These are phyloP conservation scores for Cladosporium colombiae DNA, from an alignment of 2,329 filamentous ascomycete species.

Conservation along the genomic window DNA sequence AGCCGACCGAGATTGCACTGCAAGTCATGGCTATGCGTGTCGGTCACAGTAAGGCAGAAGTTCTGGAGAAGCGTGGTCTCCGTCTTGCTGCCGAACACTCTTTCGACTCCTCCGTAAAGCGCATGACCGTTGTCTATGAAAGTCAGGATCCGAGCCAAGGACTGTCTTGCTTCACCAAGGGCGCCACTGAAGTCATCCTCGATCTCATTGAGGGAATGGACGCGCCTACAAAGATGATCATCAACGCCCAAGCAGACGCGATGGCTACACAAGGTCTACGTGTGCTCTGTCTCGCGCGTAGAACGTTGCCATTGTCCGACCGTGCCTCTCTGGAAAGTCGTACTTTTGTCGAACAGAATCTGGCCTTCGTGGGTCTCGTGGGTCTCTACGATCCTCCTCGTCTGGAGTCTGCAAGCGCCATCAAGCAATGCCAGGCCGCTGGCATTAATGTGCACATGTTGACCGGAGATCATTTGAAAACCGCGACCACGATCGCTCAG, in stretches of 20 bases:
- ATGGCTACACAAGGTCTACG: conserved; percentile 38
- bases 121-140: conserved; percentile 37
- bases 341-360: conserved; percentile 29
- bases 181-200: conserved; percentile 37
- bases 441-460: conserved; percentile 54
- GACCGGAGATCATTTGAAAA: conserved; percentile 50
- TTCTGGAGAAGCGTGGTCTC: conserved; percentile 24
- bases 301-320: conserved; percentile 21
- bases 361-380: conserved; percentile 36
- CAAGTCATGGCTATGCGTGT: conserved; percentile 72
- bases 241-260: conserved; percentile 32
- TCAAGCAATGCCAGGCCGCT: conserved; percentile 47
- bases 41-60: conserved; percentile 30
- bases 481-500: conserved; percentile 49
- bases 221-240: conserved; percentile 24
- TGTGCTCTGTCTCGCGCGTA: conserved; percentile 35
- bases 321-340: conserved; percentile 24
- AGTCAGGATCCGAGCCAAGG: conserved; percentile 18
- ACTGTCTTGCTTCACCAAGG: conserved; percentile 35
- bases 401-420: conserved; percentile 40
- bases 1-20: conserved; percentile 72
- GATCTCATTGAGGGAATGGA: conserved; percentile 30
- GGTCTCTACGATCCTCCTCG: conserved; percentile 39
- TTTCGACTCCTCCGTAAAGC: conserved; percentile 39
- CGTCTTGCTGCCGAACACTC: conserved; percentile 33